Evolutionary conservation across 768 basidiomycete species (phyloP), one percentile per base, ranked within the genome.

Genomic region (Auricularia cornea): DNA sequence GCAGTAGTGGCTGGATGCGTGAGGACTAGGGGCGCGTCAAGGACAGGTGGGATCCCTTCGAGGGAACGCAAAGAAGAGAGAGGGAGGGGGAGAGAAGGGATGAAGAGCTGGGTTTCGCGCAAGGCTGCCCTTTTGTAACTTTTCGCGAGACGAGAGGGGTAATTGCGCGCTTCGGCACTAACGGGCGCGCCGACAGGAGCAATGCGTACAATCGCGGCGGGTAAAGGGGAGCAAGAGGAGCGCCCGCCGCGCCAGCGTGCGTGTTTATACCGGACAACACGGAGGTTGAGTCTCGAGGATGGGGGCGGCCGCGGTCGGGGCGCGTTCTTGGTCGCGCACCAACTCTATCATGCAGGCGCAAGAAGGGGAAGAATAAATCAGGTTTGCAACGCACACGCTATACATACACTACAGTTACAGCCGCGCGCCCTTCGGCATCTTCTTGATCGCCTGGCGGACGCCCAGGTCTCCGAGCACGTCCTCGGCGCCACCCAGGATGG

Each of bases 401-500:
- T 48, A 23, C 23, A 48, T 26, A 57, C 30, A 16, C 14, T 60
- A 41, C 52, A 3, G 59, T 75, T 76, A 91, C 63, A 83, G 66
- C 59, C 79, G 73, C 3, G 76, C 75, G 52, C 76, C 75, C 70
- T 76, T 77, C 2, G 88, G 88, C 79, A 90, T 85, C 73, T 82
- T 87, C 72, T 80, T 87, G 67, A 89, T 77, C 1, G 86, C 88
- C 67, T 89, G 88, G 3, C 88, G 79, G 52, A 89, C 88, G 29
- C 89, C 89, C 32, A 90, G 75, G 66, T 90, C 88, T 2, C 84
- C 87, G 54, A 90, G 66, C 1, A 90, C 88, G 65, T 90, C 87
- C 70, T 89, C 88, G 14, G 85, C 83, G 14, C 92, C 91, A 31
- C 89, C 92, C 30, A 92, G 82, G 69, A 92, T 81, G 78, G 68